Percentiles rank a stretch among this genome's conserved stretches.
Conservation (phyloP, 2,329 filamentous ascomycete genomes). For the Stachybotrys chlorohalonatus region DNA sequence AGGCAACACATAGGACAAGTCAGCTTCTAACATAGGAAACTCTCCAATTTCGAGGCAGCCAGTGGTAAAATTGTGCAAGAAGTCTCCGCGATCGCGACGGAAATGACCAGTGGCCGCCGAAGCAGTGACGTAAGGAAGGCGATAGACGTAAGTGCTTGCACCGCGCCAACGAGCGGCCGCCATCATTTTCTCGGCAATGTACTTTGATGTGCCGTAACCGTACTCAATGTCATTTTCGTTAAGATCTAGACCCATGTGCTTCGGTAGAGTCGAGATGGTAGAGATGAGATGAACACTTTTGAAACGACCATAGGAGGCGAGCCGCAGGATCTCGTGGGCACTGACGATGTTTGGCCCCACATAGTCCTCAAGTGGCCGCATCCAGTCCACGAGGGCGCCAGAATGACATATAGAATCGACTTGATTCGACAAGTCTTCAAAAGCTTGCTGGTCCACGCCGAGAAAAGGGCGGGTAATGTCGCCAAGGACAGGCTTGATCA, state of each 20-base stretch:
- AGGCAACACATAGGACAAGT: slow-evolving; percentile 6
- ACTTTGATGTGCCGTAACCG: slow-evolving; percentile 9
- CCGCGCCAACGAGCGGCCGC: slow-evolving; percentile 9
- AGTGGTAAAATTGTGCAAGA: slow-evolving; percentile 7
- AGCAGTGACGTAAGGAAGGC: slow-evolving; percentile 4
- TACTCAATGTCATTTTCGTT: slow-evolving; percentile 5
- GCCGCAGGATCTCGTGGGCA: slow-evolving; percentile 6
- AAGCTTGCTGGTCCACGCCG: background rate
- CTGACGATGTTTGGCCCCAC: slow-evolving; percentile 8
- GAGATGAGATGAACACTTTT: slow-evolving; percentile 8
- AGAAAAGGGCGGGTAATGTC: slow-evolving; percentile 4
- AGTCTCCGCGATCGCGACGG: slow-evolving; percentile 7
- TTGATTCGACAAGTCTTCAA: background rate
- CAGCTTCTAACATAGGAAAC: slow-evolving; percentile 2
- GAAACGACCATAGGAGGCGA: background rate
- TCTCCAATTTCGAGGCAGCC: slow-evolving; percentile 5
- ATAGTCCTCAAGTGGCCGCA: slow-evolving; percentile 8
- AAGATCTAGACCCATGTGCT: slow-evolving; percentile 5
- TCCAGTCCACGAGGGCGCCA: slow-evolving; percentile 8
- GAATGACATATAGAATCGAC: slow-evolving; percentile 8
- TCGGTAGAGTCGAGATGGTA: slow-evolving; percentile 4
- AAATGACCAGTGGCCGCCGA: slow-evolving; percentile 8
- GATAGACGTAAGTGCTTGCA: slow-evolving; percentile 3
- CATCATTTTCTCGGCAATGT: slow-evolving; percentile 6
- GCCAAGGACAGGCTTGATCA: slow-evolving; percentile 5